Percentiles rank a stretch among this genome's conserved stretches.
Evolutionary conservation across 2,329 filamentous ascomycete species (phyloP).

Genomic region (Rachicladosporium sp.): DNA sequence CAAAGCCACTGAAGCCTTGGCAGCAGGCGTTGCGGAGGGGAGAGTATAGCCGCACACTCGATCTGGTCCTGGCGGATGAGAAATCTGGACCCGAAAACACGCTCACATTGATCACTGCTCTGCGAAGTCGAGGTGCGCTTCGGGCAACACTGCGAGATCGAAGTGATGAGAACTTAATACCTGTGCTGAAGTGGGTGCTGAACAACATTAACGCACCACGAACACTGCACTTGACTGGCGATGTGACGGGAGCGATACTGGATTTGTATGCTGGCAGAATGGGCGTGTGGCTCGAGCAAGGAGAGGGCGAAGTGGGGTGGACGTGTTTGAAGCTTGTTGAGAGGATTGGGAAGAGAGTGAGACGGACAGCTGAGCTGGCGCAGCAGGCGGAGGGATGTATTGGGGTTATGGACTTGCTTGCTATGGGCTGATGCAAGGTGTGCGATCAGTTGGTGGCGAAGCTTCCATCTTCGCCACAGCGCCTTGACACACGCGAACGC

Average conservation of each 20-base stretch:
- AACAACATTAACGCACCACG: conserved; percentile 72
- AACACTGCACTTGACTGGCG: conserved; percentile 68
- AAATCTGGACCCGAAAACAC: conserved; percentile 27
- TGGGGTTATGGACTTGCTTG: conserved; percentile 77
- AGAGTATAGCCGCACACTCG: conserved; percentile 64
- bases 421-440: conserved; percentile 32
- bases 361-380: conserved; percentile 66
- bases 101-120: conserved; percentile 68
- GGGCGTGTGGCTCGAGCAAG: conserved; percentile 30
- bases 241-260: conserved; percentile 68
- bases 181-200: conserved; percentile 71
- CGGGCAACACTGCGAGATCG: conserved; percentile 67
- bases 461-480: too few relatives aligned
- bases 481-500: too few relatives aligned
- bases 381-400: conserved; percentile 70
- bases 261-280: conserved; percentile 79
- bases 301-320: conserved; percentile 14
- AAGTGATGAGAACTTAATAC: conserved; percentile 69
- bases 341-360: conserved; percentile 58
- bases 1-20: conserved; percentile 62
- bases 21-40: conserved; percentile 69
- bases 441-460: too few relatives aligned
- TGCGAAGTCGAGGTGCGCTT: conserved; percentile 78
- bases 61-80: conserved; percentile 50
- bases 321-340: conserved; percentile 60